A percentile compares a stretch with the other conserved stretches of the same genome.
These are phyloP conservation scores for Elsinoe arachidis DNA, from an alignment of 2,329 filamentous ascomycete genomes.

Conservation along the genomic window DNA sequence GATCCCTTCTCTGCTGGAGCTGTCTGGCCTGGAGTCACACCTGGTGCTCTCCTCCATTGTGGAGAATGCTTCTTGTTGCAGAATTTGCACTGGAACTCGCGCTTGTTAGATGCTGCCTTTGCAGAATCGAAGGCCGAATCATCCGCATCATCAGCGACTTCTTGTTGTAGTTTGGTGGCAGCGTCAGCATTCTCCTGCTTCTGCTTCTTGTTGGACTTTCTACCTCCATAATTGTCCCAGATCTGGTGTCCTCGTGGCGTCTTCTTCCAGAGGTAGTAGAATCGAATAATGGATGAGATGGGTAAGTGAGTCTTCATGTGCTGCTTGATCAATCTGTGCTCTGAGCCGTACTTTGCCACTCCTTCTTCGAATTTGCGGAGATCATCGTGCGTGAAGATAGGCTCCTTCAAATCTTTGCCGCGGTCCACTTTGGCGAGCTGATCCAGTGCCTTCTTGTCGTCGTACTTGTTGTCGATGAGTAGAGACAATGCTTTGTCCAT, in stretches of 20 bases:
- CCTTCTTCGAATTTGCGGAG: constrained; percentile 87
- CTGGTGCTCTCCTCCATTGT: constrained; percentile 87
- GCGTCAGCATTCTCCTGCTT: constrained; percentile 48
- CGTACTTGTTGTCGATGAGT: constrained; percentile 63
- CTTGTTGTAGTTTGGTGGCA: constrained; percentile 72
- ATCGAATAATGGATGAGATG: constrained; percentile 74
- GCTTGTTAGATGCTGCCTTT: constrained; percentile 72
- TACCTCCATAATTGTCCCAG: constrained; percentile 79
- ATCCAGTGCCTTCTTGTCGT: constrained; percentile 61
- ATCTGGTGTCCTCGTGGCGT: constrained; percentile 74
- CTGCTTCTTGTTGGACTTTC: constrained; percentile 77
- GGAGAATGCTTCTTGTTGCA: constrained; percentile 71
- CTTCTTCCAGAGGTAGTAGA: constrained; percentile 99
- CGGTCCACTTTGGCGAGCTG: constrained; percentile 60
- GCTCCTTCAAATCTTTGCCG: constrained; percentile 69
- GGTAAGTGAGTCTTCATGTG: constrained; percentile 71
- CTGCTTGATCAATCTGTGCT: constrained; percentile 71
- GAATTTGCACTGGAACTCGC: constrained; percentile 88
- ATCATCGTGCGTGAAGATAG: constrained; percentile 67
- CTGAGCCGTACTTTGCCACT: constrained; percentile 82
- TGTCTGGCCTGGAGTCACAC: constrained; percentile 60
- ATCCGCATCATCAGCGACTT: constrained; percentile 84
- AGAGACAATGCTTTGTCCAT: constrained; percentile 73
- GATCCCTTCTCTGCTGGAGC: constrained; percentile 60
- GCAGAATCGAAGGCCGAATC: constrained; percentile 92